A percentile compares a stretch with the other conserved stretches of the same genome.
These are phyloP conservation scores for Pseudogymnoascus sp. DNA, from an alignment of 2,329 filamentous ascomycete genomes.

Conservation along the genomic window DNA sequence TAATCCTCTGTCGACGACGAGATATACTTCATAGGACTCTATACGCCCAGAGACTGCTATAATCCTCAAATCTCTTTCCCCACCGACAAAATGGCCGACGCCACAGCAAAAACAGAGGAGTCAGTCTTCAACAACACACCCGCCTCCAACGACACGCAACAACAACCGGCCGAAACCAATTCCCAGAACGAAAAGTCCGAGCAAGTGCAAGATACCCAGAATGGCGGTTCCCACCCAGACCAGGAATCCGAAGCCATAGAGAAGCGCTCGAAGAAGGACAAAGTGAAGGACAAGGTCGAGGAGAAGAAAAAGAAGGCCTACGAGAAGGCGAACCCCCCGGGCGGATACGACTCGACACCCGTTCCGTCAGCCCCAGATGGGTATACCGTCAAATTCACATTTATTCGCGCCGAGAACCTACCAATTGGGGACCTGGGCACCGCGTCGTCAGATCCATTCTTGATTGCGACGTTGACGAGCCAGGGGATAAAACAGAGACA, in stretches of 20 bases:
- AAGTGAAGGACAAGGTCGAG: constrained; percentile 26
- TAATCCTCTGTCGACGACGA: not conserved
- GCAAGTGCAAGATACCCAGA: not conserved
- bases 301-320: constrained; percentile 26
- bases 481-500: constrained; percentile 60
- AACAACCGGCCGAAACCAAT: not conserved
- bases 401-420: constrained; percentile 73
- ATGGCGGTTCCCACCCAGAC: not conserved
- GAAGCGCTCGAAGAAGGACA: constrained; percentile 1
- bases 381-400: constrained; percentile 77
- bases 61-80: not conserved
- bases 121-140: not conserved
- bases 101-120: not conserved
- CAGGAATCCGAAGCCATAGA: not conserved
- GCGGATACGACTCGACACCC: constrained; percentile 74
- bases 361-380: constrained; percentile 67
- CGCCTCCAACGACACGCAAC: not conserved
- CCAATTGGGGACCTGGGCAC: constrained; percentile 73
- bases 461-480: constrained; percentile 67
- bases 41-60: not conserved
- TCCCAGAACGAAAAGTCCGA: not conserved
- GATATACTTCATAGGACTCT: not conserved
- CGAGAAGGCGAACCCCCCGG: constrained; percentile 33
- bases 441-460: constrained; percentile 74
- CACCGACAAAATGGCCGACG: not conserved